Evolutionary conservation across 495 filamentous ascomycete species (phyloP).

Genomic region (Astrothelium macrocarpum): DNA sequence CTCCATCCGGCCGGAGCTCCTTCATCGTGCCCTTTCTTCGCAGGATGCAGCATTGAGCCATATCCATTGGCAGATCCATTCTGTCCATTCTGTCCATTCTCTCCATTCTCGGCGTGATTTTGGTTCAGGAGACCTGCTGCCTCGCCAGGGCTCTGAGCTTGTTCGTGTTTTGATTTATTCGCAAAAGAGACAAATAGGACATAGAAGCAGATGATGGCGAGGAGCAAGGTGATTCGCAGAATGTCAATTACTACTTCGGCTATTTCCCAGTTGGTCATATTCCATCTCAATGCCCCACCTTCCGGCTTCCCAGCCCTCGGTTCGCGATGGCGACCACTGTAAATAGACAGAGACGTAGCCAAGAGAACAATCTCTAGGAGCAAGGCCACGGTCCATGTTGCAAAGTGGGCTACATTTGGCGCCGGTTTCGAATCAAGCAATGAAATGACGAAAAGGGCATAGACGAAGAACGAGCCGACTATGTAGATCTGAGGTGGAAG

Average conservation of each 20-base stretch:
- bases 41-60: slow-evolving; percentile 37
- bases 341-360: slow-evolving; percentile 50
- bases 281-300: slow-evolving; percentile 33
- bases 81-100: too few species aligned
- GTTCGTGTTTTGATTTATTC: slow-evolving; percentile 24
- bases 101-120: slow-evolving; percentile 33
- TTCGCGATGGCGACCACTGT: slow-evolving; percentile 50
- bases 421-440: slow-evolving; percentile 68
- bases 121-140: slow-evolving; percentile 40
- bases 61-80: slow-evolving; percentile 43
- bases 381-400: slow-evolving; percentile 61
- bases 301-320: slow-evolving; percentile 45
- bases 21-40: slow-evolving; percentile 31
- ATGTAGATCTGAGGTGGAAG: slow-evolving; percentile 58
- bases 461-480: slow-evolving; percentile 66
- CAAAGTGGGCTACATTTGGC: slow-evolving; percentile 61
- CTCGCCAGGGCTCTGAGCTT: slow-evolving; percentile 40
- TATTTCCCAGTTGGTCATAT: slow-evolving; percentile 56
- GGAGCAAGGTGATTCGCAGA: slow-evolving; percentile 51
- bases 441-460: slow-evolving; percentile 63
- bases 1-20: slow-evolving; percentile 48
- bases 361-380: slow-evolving; percentile 61
- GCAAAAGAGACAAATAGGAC: slow-evolving; percentile 38
- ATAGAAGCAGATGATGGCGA: slow-evolving; percentile 51
- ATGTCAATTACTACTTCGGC: slow-evolving; percentile 50